phyloP scores from a whole-genome alignment of 2,329 filamentous ascomycete genomes.

The Xylaria sp. region DNA sequence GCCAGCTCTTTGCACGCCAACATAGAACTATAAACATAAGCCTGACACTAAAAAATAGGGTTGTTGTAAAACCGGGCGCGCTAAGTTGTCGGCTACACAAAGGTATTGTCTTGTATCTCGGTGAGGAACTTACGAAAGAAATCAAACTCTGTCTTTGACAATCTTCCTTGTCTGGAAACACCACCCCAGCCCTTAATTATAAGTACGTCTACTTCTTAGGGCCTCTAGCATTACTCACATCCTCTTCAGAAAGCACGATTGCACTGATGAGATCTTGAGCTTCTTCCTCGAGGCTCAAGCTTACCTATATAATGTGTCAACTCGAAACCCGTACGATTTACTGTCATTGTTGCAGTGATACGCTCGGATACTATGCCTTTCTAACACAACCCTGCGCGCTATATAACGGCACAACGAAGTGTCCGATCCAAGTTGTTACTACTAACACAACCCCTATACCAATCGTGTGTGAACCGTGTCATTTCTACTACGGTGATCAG shows the following conservation, averaged over 20 bases:
- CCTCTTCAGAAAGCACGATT: background rate
- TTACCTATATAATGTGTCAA: background rate
- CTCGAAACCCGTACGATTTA: background rate
- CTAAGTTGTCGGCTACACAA: background rate
- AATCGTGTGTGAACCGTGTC: background rate
- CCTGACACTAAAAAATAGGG: background rate
- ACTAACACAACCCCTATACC: background rate
- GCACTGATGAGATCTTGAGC: background rate
- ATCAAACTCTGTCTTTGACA: background rate
- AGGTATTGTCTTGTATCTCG: background rate
- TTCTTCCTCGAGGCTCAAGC: background rate
- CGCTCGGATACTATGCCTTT: background rate
- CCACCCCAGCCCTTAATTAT: background rate
- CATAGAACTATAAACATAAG: background rate
- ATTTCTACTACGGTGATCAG: background rate
- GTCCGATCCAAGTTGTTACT: background rate
- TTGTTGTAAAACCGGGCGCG: background rate
- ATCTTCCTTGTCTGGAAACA: background rate
- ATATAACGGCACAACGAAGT: background rate
- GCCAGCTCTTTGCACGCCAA: background rate
- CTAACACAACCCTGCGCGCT: background rate
- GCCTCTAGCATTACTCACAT: background rate
- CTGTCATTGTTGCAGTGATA: background rate
- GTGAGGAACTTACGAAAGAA: background rate
- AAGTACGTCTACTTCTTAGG: background rate